These are phyloP conservation scores for Chytriomyces sp. DNA, from an alignment of 192 early-diverging fungal genomes.

Conservation along the genomic window DNA sequence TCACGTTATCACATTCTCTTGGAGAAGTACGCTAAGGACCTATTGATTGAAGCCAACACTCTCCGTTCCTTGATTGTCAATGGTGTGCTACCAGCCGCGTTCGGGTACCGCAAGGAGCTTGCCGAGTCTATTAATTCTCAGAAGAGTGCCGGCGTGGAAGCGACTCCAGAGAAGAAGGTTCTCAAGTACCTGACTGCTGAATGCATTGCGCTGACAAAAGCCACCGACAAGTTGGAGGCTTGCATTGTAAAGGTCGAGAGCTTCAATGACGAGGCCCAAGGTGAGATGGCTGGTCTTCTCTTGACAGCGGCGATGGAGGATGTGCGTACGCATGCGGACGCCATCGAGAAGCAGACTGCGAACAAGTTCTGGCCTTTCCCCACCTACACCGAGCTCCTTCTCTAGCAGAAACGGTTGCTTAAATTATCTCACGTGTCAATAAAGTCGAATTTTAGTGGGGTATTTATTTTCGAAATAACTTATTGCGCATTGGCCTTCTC, in stretches of 20 bases:
- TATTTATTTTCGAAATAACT: too few relatives aligned
- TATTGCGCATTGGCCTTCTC: too few relatives aligned
- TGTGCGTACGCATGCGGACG: conserved; percentile 69
- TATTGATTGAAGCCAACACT: conserved; percentile 90
- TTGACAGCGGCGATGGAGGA: conserved; percentile 74
- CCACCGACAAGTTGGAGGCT: conserved; percentile 56
- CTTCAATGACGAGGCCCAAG: conserved; percentile 64
- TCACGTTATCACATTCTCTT: conserved; percentile 94
- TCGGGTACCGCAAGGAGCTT: conserved; percentile 84
- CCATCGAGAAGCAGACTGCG: conserved; percentile 75
- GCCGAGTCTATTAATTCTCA: conserved; percentile 74
- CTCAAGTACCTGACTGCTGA: conserved; percentile 69
- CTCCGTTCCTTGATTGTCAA: conserved; percentile 77
- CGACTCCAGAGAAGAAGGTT: conserved; percentile 70
- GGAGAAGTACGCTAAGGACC: conserved; percentile 98
- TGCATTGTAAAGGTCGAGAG: conserved; percentile 61
- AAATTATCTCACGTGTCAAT: too few relatives aligned
- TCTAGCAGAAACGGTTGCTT: too few relatives aligned
- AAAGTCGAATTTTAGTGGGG: too few relatives aligned
- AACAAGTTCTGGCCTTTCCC: conserved; percentile 97
- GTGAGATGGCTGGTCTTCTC: conserved; percentile 59
- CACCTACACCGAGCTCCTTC: conserved; percentile 87
- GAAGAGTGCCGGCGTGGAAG: conserved; percentile 55
- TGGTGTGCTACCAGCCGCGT: conserved; percentile 86
- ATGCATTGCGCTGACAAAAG: conserved; percentile 58